Base-by-base conservation (phyloP, 1,284 basidiomycete genomes). In the Flammula alnicola region DNA sequence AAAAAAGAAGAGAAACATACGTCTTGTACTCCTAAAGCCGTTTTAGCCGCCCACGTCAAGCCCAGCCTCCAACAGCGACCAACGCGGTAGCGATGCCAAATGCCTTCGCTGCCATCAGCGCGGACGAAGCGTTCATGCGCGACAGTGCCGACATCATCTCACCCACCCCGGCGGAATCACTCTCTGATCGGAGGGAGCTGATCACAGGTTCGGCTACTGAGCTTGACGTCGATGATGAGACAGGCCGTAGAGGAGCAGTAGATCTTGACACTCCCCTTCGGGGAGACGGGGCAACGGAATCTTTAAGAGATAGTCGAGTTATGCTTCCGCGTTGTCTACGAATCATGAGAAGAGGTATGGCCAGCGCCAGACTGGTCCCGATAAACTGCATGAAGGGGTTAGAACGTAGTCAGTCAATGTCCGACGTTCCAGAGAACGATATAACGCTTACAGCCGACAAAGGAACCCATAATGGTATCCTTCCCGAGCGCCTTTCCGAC, bases 1-100 rank as follows among this genome's bases (percentile, higher is more conserved):
- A 5, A 4, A 29, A 39, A 29, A 37, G 9, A 45, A 33, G 29
- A 16, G 4, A 25, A 4, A 65, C 68, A 33, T 44, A 75, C 73
- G 49, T 72, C 62, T 44, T 68, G 49, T 2, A 75, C 65, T 27
- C 70, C 72, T 54, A 74, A 62, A 8, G 57, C 23, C 3, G 56
- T 57, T 54, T 72, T 71, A 16, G 75, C 66, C 9, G 63, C 59
- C 50, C 59, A 59, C 2, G 67, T 53, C 8, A 68, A 43, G 3
- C 54, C 57, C 1, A 63, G 1, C 64, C 71, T 14, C 69, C 64
- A 11, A 67, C 55, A 0, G 67, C 59, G 3, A 76, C 74, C 6
- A 75, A 52, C 16, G 66, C 55, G 1, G 75, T 75, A 1, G 74
- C 72, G 25, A 76, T 70, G 2, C 62, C 67, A 37, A 76, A 70